Evolutionary conservation across 2,329 filamentous ascomycete genomes (phyloP).

Genomic region (Aspergillus niger): DNA sequence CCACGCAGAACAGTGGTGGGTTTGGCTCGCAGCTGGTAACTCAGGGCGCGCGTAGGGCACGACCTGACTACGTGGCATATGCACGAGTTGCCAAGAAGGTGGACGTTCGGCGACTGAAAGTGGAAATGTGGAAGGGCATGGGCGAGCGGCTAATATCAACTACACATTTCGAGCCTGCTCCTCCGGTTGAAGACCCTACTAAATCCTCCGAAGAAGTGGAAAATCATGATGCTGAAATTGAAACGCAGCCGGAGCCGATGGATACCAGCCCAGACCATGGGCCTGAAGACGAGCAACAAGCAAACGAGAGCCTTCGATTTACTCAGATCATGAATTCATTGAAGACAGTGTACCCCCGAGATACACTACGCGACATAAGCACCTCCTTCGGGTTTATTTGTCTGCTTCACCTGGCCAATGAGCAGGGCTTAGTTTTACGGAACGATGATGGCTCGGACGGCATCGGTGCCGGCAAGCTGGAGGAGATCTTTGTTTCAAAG

Average conservation of each 20-base stretch:
- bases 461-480: slow-evolving; percentile 35
- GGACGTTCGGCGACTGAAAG: slow-evolving; percentile 64
- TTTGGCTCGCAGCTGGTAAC: slow-evolving; percentile 66
- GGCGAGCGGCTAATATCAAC: slow-evolving; percentile 48
- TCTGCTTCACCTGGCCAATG: slow-evolving; percentile 85
- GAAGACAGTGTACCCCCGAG: slow-evolving; percentile 80
- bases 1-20: slow-evolving; percentile 50
- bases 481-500: slow-evolving; percentile 48
- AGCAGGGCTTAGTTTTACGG: slow-evolving; percentile 81
- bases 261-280: slow-evolving; percentile 29
- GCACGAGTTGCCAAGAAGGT: slow-evolving; percentile 68
- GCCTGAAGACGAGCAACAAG: slow-evolving; percentile 34
- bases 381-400: slow-evolving; percentile 94
- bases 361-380: slow-evolving; percentile 89
- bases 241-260: slow-evolving; percentile 39
- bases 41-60: slow-evolving; percentile 58
- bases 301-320: slow-evolving; percentile 70
- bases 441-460: slow-evolving; percentile 51
- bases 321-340: slow-evolving; percentile 89
- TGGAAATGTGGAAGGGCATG: slow-evolving; percentile 67
- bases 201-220: slow-evolving; percentile 13
- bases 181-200: slow-evolving; percentile 28
- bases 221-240: slow-evolving; percentile 27
- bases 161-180: slow-evolving; percentile 35
- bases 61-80: slow-evolving; percentile 68